Evolutionary conservation across 1,139 yeast genomes (phyloP).

Genomic region (Hansenula sp.): DNA sequence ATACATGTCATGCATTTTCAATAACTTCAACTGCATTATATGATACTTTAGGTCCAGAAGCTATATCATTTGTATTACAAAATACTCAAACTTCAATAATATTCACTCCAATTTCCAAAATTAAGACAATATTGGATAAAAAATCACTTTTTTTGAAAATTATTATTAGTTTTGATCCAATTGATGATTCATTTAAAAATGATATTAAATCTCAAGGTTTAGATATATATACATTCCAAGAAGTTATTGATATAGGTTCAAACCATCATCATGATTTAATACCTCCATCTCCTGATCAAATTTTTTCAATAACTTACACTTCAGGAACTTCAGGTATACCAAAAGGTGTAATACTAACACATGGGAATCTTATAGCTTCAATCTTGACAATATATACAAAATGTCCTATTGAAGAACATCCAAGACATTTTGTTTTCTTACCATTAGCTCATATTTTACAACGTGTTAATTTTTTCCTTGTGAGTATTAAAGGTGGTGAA

Average conservation of each 20-base stretch:
- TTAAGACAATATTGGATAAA: slow-evolving; percentile 19
- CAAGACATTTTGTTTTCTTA: slow-evolving; percentile 46
- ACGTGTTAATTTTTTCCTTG: slow-evolving; percentile 19
- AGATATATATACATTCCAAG: slow-evolving; percentile 26
- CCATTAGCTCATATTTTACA: slow-evolving; percentile 75
- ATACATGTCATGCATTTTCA: slow-evolving; percentile 29
- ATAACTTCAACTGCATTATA: slow-evolving; percentile 33
- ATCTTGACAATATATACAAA: not conserved
- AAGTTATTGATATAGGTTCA: slow-evolving; percentile 33
- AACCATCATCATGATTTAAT: slow-evolving; percentile 24
- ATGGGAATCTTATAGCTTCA: slow-evolving; percentile 42
- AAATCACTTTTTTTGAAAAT: slow-evolving; percentile 1
- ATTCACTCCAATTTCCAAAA: slow-evolving; percentile 27
- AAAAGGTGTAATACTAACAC: slow-evolving; percentile 65
- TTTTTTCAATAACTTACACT: slow-evolving; percentile 37
- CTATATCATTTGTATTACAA: slow-evolving; percentile 29
- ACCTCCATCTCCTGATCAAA: slow-evolving; percentile 2
- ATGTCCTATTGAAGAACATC: not conserved
- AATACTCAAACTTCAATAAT: slow-evolving; percentile 31
- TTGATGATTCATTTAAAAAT: not conserved
- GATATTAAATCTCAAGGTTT: not conserved
- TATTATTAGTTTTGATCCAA: slow-evolving; percentile 8
- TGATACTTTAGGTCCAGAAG: slow-evolving; percentile 33
- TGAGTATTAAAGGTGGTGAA: not conserved
- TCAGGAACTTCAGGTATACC: slow-evolving; percentile 78